A percentile compares a stretch with the other conserved stretches of the same genome.
phyloP scores from a whole-genome alignment of 257 asterid species.

The Pogostemon cablin region DNA sequence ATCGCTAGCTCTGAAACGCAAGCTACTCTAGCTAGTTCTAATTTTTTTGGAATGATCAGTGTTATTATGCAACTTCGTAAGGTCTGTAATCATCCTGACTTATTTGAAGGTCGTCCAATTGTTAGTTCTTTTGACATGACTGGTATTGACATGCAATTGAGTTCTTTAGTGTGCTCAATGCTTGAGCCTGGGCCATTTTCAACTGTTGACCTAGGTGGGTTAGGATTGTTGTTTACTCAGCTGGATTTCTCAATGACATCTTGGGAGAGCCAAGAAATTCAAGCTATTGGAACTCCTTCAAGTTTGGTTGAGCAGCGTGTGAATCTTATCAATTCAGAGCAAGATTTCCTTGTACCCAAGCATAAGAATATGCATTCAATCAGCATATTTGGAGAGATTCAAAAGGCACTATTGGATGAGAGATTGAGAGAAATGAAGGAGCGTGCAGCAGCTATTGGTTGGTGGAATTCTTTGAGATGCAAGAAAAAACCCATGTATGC shows the following conservation, averaged over 20 bases:
- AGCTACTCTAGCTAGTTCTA: slow-evolving; percentile 91
- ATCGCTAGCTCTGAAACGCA: slow-evolving; percentile 99
- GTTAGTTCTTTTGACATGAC: slow-evolving; percentile 92
- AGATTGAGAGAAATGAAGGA: slow-evolving; percentile 80
- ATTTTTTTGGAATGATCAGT: slow-evolving; percentile 96
- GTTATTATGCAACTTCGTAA: slow-evolving; percentile 99
- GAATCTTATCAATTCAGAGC: slow-evolving; percentile 45
- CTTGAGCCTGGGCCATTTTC: slow-evolving; percentile 59
- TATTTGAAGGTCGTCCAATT: slow-evolving; percentile 99
- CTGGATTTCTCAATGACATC: slow-evolving; percentile 81
- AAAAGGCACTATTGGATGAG: slow-evolving; percentile 60
- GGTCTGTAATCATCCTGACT: slow-evolving; percentile 99
- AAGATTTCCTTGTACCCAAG: slow-evolving; percentile 40
- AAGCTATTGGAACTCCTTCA: slow-evolving; percentile 83
- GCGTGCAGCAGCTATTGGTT: slow-evolving; percentile 69
- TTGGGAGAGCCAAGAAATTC: slow-evolving; percentile 87
- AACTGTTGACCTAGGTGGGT: slow-evolving; percentile 65
- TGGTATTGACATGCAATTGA: slow-evolving; percentile 78
- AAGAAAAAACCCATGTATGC: slow-evolving; percentile 78
- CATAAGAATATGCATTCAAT: slow-evolving; percentile 52
- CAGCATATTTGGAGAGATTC: slow-evolving; percentile 77
- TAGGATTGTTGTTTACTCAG: slow-evolving; percentile 87
- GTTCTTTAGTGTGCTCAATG: slow-evolving; percentile 85
- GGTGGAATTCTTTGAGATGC: slow-evolving; percentile 99
- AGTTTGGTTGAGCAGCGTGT: slow-evolving; percentile 62